phyloP scores from a whole-genome alignment of 805 yeast genomes.

The Kodamaea jinghongensis region DNA sequence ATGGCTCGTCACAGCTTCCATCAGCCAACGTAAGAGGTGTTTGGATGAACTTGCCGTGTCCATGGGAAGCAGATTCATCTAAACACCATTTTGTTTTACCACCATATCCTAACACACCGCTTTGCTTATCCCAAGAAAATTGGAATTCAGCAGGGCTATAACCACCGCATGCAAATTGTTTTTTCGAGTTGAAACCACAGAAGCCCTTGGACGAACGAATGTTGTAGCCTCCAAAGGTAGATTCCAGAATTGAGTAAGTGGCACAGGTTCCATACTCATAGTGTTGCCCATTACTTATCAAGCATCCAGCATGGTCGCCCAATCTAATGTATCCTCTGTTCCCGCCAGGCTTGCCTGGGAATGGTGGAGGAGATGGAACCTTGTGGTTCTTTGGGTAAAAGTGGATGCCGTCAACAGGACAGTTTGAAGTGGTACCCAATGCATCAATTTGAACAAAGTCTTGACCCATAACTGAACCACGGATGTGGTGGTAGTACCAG shows the following conservation, averaged over 20 bases:
- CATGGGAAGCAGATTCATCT: slow-evolving; percentile 14
- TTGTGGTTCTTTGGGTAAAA: slow-evolving; percentile 63
- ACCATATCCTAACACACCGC: slow-evolving; percentile 53
- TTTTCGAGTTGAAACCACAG: slow-evolving; percentile 46
- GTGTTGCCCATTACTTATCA: slow-evolving; percentile 87
- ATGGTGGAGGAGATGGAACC: slow-evolving; percentile 4
- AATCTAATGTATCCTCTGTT: slow-evolving; percentile 41
- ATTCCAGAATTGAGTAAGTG: slow-evolving; percentile 53
- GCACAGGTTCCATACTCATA: slow-evolving; percentile 84
- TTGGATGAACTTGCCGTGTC: slow-evolving; percentile 23
- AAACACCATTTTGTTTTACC: slow-evolving; percentile 62
- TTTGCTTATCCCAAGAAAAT: slow-evolving; percentile 51
- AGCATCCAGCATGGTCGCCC: slow-evolving; percentile 61
- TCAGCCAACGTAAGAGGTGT: slow-evolving; percentile 21
- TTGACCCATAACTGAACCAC: slow-evolving; percentile 18
- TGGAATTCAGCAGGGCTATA: slow-evolving; percentile 42
- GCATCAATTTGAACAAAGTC: slow-evolving; percentile 45
- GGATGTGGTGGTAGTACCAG: slow-evolving; percentile 26
- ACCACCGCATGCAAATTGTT: slow-evolving; percentile 15
- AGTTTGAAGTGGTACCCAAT: slow-evolving; percentile 47
- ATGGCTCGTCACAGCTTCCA: slow-evolving; percentile 16
- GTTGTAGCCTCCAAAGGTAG: slow-evolving; percentile 71
- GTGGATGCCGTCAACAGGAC: slow-evolving; percentile 68
- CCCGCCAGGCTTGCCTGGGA: slow-evolving; percentile 4
- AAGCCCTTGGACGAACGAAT: slow-evolving; percentile 69